A percentile compares a stretch with the other conserved stretches of the same genome.
phyloP scores from a whole-genome alignment of 352 stramenopile genomes.

The Aphanomyces invadans region DNA sequence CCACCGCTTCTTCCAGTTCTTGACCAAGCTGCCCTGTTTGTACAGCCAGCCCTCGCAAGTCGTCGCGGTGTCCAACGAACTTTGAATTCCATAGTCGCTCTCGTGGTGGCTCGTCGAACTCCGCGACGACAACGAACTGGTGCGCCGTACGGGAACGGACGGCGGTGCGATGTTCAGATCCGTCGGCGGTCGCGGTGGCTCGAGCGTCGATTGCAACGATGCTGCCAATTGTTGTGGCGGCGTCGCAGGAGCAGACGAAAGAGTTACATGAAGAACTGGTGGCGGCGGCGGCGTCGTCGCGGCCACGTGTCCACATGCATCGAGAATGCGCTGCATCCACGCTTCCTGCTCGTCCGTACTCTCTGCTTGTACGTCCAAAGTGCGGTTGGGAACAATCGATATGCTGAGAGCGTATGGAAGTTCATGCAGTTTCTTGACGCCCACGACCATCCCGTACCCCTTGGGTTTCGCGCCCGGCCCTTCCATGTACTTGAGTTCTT shows the following conservation, averaged over 20 bases:
- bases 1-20: slow-evolving; percentile 21
- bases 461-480: not conserved
- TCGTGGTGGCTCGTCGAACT: not conserved
- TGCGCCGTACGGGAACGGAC: not conserved
- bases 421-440: not conserved
- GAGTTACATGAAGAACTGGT: not conserved
- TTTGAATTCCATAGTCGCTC: too few species aligned
- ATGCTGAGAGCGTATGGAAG: slow-evolving; percentile 3
- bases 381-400: slow-evolving; percentile 6
- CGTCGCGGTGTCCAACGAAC: slow-evolving; percentile 4
- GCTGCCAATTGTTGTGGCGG: not conserved
- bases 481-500: slow-evolving; percentile 23
- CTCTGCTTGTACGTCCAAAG: slow-evolving; percentile 16
- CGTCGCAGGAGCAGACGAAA: not conserved
- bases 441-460: slow-evolving; percentile 13
- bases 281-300: not conserved
- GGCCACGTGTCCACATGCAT: not conserved
- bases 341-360: slow-evolving; percentile 19
- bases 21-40: slow-evolving; percentile 15
- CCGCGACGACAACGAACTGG: not conserved
- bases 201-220: not conserved
- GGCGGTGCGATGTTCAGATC: not conserved
- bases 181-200: not conserved
- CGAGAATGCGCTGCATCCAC: slow-evolving; percentile 1
- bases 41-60: slow-evolving; percentile 16